Percentiles rank a stretch among this genome's conserved stretches.
Conservation (phyloP, 164 flowering plant species). For the Berberis thunbergii region DNA sequence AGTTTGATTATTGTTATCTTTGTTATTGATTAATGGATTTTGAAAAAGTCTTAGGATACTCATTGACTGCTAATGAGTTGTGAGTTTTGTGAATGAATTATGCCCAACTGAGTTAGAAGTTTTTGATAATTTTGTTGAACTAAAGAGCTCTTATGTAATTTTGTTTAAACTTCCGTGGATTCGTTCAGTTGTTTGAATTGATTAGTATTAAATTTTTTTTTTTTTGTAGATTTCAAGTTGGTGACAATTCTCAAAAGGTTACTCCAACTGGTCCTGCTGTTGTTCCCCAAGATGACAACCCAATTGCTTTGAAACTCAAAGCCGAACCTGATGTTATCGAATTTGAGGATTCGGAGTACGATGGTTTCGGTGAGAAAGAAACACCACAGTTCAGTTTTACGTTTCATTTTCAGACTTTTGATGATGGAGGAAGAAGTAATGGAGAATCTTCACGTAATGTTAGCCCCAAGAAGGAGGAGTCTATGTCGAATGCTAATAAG, state of each 20-base stretch:
- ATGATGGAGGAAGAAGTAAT: constrained; percentile 26
- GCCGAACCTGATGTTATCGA: constrained; percentile 11
- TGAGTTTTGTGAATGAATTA: too few relatives aligned
- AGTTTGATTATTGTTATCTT: too few relatives aligned
- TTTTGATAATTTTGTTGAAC: too few relatives aligned
- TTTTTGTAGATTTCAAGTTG: constrained; percentile 19
- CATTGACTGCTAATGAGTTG: too few relatives aligned
- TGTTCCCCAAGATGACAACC: constrained; percentile 11
- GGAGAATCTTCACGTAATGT: constrained; percentile 10
- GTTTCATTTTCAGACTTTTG: constrained; percentile 42
- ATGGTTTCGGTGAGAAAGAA: constrained; percentile 29
- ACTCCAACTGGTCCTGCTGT: constrained; percentile 6
- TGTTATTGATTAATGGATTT: too few relatives aligned
- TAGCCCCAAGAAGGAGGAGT: neutral
- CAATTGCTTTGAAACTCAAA: constrained; percentile 5
- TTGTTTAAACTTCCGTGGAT: too few relatives aligned
- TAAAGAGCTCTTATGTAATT: too few relatives aligned
- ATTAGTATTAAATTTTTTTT: neutral
- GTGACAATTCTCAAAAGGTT: constrained; percentile 2
- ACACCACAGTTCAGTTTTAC: constrained; percentile 33
- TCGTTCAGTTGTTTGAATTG: too few relatives aligned
- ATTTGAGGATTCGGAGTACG: constrained; percentile 11
- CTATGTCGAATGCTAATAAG: constrained; percentile 13
- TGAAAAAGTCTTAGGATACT: too few relatives aligned
- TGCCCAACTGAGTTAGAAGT: too few relatives aligned